Base-by-base conservation (phyloP, 2,329 filamentous ascomycete species). In the Alternaria metachromatica region DNA sequence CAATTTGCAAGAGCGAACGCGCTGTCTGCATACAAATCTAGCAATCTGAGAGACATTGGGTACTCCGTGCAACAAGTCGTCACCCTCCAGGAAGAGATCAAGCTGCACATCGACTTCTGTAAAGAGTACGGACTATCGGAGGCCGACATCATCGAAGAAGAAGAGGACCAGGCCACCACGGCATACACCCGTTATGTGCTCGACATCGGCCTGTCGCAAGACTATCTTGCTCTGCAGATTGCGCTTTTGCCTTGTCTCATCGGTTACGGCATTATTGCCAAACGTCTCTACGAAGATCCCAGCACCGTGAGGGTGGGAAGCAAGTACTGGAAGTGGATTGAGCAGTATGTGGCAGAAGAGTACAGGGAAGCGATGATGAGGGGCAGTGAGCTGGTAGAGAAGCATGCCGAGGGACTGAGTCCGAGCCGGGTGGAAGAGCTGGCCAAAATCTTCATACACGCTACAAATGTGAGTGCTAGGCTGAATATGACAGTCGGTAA, bases 1-100 rank as follows among this genome's bases (percentile, higher is more conserved):
- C 94, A 97, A 74, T 98, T 97, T 80, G 90, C 94, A 2, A 87
- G 95, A 69, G 94, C 94, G 49, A 95, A 94, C 76, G 91, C 93
- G 8, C 84, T 98, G 9, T 92, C 92, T 3, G 89, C 91, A 0
- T 97, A 96, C 82, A 98, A 97, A 80, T 87, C 90, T 2, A 92
- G 90, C 66, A 87, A 84, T 10, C 88, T 96, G 69, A 83, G 87
- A 20, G 90, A 93, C 58, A 94, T 97, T 66, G 84, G 88, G 15
- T 87, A 87, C 44, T 88, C 88, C 3, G 88, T 90, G 43, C 84
- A 87, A 64, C 92, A 95, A 58, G 90, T 97, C 6, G 82, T 87
- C 9, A 91, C 96, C 68, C 92, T 97, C 59, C 85, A 92, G 67
- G 87, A 86, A 51, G 95, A 98, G 80, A 94, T 94, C 82, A 85